These are phyloP conservation scores for Articulospora tetracladia DNA, from an alignment of 495 filamentous ascomycete species.

Conservation along the genomic window DNA sequence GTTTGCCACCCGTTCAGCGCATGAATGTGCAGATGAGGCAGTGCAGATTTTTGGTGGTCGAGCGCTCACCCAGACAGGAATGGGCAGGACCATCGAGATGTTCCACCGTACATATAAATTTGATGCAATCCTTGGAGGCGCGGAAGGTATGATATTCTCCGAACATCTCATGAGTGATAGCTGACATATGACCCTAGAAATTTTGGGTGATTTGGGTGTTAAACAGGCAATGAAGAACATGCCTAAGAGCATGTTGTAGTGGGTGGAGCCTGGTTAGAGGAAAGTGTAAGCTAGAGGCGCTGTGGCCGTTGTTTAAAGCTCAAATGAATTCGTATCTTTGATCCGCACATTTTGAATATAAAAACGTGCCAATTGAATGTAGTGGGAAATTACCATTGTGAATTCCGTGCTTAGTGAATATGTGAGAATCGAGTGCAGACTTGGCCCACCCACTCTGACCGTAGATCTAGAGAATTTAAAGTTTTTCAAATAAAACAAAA, in stretches of 20 bases:
- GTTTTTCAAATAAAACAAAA: too few relatives aligned
- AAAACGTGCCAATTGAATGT: too few relatives aligned
- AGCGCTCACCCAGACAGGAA: slow-evolving; percentile 75
- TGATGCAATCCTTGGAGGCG: slow-evolving; percentile 80
- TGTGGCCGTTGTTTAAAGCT: too few relatives aligned
- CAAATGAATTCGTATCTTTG: too few relatives aligned
- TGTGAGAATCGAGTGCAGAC: too few relatives aligned
- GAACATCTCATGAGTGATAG: neutral
- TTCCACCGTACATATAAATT: slow-evolving; percentile 72
- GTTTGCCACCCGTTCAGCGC: slow-evolving; percentile 67
- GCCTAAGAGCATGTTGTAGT: slow-evolving; percentile 70
- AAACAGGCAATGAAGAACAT: slow-evolving; percentile 78
- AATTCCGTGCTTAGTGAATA: too few relatives aligned
- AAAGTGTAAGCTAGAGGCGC: too few relatives aligned
- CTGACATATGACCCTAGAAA: slow-evolving; percentile 40
- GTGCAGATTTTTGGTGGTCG: slow-evolving; percentile 87
- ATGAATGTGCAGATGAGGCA: slow-evolving; percentile 78
- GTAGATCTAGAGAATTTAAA: too few relatives aligned
- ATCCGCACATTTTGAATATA: too few relatives aligned
- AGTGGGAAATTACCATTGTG: too few relatives aligned
- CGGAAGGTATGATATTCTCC: slow-evolving; percentile 42
- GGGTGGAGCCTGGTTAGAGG: too few relatives aligned
- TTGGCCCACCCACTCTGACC: too few relatives aligned
- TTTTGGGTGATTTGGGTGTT: slow-evolving; percentile 77
- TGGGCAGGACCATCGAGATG: slow-evolving; percentile 70